phyloP scores from a whole-genome alignment of 2,329 filamentous ascomycete genomes.

The Clonostachys byssicola region DNA sequence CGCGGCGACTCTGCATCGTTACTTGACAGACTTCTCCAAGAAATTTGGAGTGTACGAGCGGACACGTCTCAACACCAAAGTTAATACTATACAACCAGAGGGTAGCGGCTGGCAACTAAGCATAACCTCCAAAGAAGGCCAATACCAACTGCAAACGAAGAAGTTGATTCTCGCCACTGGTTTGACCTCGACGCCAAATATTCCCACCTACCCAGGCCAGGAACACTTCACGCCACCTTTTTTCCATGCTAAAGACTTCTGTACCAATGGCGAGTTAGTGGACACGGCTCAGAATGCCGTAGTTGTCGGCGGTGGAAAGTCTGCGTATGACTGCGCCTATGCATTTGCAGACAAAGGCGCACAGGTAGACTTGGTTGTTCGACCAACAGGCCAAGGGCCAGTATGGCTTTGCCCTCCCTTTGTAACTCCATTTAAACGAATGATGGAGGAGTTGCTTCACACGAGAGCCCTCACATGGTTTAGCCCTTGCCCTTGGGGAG shows the following conservation, averaged over 20 bases:
- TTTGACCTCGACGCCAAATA: slow-evolving; percentile 35
- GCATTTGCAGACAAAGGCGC: slow-evolving; percentile 41
- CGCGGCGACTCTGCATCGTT: slow-evolving; percentile 38
- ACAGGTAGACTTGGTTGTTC: slow-evolving; percentile 46
- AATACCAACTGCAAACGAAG: slow-evolving; percentile 12
- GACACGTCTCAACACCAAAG: slow-evolving; percentile 31
- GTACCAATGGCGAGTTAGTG: slow-evolving; percentile 20
- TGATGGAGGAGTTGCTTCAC: slow-evolving; percentile 50
- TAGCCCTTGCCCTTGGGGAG: slow-evolving; percentile 61
- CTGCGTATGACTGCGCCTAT: slow-evolving; percentile 54
- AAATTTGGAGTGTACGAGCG: slow-evolving; percentile 33
- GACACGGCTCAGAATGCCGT: slow-evolving; percentile 25
- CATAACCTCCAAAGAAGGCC: slow-evolving; percentile 1
- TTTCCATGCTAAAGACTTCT: slow-evolving; percentile 38
- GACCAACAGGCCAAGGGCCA: slow-evolving; percentile 45
- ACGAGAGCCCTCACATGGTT: slow-evolving; percentile 60
- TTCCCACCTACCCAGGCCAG: slow-evolving; percentile 29
- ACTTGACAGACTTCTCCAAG: slow-evolving; percentile 39
- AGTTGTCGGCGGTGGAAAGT: slow-evolving; percentile 54
- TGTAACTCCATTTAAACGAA: slow-evolving; percentile 58
- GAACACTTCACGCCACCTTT: slow-evolving; percentile 29
- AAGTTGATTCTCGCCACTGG: slow-evolving; percentile 46
- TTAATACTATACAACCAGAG: slow-evolving; percentile 25
- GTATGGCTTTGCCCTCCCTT: slow-evolving; percentile 48
- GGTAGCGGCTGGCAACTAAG: slow-evolving; percentile 11